phyloP scores from a whole-genome alignment of 225 moss, liverwort and hornwort genomes.

The Polytrichum commune region DNA sequence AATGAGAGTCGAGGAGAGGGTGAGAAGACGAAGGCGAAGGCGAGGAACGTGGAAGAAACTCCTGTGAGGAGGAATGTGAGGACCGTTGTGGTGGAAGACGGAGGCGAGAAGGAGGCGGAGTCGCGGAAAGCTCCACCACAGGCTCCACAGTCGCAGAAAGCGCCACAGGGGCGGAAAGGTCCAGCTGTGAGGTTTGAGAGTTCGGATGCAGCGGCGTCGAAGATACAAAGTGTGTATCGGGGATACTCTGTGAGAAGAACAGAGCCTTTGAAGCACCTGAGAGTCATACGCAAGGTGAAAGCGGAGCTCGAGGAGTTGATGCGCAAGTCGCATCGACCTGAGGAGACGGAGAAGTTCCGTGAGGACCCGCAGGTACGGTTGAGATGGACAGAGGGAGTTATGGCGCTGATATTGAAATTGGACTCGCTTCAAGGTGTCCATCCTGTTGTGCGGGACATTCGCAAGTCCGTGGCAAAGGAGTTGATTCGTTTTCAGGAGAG shows the following conservation, averaged over 20 bases:
- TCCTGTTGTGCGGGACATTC: conserved; percentile 25
- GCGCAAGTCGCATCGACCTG: conserved; percentile 9
- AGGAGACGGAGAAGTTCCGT: conserved; percentile 23
- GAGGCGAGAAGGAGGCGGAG: conserved; percentile 1
- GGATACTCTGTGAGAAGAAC: conserved; percentile 41
- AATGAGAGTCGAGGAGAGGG: background rate
- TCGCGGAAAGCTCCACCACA: background rate
- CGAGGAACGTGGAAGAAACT: conserved; percentile 7
- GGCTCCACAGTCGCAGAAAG: background rate
- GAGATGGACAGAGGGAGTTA: conserved; percentile 39
- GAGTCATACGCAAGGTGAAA: conserved; percentile 23
- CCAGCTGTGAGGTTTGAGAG: conserved; percentile 7
- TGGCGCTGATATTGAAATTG: conserved; percentile 43
- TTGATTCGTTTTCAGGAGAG: conserved; percentile 28
- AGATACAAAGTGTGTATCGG: conserved; percentile 42
- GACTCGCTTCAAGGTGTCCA: conserved; percentile 50
- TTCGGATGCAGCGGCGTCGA: conserved; percentile 29
- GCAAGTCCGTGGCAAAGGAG: conserved; percentile 39
- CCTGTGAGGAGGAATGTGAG: conserved; percentile 11
- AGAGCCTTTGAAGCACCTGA: conserved; percentile 36
- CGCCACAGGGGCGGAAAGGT: background rate
- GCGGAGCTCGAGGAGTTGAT: conserved; percentile 26
- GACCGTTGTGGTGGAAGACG: conserved; percentile 26
- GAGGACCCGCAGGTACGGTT: conserved; percentile 36
- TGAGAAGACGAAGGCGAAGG: background rate